These are phyloP conservation scores for Coffea humblotiana DNA, from an alignment of 305 asterid species.

Conservation along the genomic window DNA sequence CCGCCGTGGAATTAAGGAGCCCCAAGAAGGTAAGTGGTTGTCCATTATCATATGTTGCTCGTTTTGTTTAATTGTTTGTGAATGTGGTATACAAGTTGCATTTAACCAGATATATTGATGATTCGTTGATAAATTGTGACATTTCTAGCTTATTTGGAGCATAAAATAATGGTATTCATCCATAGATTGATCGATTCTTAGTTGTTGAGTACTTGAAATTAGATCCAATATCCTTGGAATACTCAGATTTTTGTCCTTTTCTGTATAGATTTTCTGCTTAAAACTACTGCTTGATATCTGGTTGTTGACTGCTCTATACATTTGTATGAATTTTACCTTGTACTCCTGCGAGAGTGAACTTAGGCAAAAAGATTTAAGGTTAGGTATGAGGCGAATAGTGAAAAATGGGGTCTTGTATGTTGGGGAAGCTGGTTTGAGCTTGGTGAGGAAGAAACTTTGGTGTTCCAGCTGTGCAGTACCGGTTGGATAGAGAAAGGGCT, in stretches of 20 bases:
- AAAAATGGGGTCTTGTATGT: conserved; percentile 30
- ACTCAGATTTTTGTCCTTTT: conserved; percentile 24
- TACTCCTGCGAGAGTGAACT: conserved; percentile 19
- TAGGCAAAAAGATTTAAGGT: conserved; percentile 12
- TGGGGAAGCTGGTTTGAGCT: conserved; percentile 23
- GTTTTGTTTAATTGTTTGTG: conserved; percentile 2
- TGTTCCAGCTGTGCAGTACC: conserved; percentile 57
- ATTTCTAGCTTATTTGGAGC: conserved; percentile 25
- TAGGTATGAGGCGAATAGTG: conserved; percentile 9
- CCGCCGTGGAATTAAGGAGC: conserved; percentile 27
- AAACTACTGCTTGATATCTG: conserved; percentile 40
- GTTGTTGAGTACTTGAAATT: conserved; percentile 24
- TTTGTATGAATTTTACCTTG: conserved; percentile 27
- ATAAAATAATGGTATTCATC: conserved; percentile 47
- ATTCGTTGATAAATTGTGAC: conserved; percentile 23
- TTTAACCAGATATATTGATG: conserved; percentile 24
- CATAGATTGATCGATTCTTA: conserved; percentile 24
- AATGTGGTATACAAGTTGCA: conserved; percentile 12
- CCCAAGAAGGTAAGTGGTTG: conserved; percentile 43
- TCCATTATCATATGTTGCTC: conserved; percentile 23
- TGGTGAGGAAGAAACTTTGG: conserved; percentile 42
- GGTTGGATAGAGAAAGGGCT: conserved; percentile 28
- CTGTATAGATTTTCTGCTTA: conserved; percentile 20
- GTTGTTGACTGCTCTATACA: conserved; percentile 18
- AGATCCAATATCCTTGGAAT: conserved; percentile 21